Conservation (phyloP, 371 early-diverging fungal species). For the Fennellomyces sp. region DNA sequence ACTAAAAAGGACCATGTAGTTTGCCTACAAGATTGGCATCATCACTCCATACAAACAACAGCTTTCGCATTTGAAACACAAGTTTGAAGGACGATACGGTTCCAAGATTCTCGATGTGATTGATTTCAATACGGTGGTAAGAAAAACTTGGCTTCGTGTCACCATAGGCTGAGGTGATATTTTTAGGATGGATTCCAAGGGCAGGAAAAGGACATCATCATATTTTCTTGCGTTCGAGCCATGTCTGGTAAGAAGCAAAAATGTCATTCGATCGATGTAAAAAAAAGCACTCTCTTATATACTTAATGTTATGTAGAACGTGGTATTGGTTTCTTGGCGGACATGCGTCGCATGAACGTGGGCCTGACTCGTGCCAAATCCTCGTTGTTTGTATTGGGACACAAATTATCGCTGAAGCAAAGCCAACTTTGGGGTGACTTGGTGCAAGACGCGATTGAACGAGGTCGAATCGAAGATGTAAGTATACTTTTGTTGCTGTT, state of each 20-base stretch:
- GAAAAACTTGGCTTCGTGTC: not conserved
- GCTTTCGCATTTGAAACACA: slow-evolving; percentile 66
- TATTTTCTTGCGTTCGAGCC: slow-evolving; percentile 95
- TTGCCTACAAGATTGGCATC: slow-evolving; percentile 80
- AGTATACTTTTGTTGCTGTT: slow-evolving; percentile 13
- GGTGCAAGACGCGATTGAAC: slow-evolving; percentile 55
- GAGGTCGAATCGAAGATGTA: slow-evolving; percentile 54
- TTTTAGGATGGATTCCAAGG: slow-evolving; percentile 97
- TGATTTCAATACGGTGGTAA: slow-evolving; percentile 90
- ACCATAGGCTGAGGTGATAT: too few species aligned
- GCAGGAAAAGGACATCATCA: slow-evolving; percentile 96
- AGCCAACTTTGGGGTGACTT: slow-evolving; percentile 74
- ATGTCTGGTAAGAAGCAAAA: slow-evolving; percentile 58
- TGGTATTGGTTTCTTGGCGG: slow-evolving; percentile 93
- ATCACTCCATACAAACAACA: slow-evolving; percentile 96
- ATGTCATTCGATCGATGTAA: too few species aligned
- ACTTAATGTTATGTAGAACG: slow-evolving; percentile 38
- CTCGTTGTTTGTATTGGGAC: slow-evolving; percentile 91
- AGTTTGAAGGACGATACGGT: slow-evolving; percentile 70
- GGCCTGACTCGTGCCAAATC: slow-evolving; percentile 92
- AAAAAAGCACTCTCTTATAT: not conserved
- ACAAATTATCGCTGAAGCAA: slow-evolving; percentile 60
- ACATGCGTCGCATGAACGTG: slow-evolving; percentile 92
- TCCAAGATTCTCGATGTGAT: slow-evolving; percentile 66
- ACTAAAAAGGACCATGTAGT: slow-evolving; percentile 37